phyloP scores from a whole-genome alignment of 768 basidiomycete genomes.

The Hygrocybe punicea region DNA sequence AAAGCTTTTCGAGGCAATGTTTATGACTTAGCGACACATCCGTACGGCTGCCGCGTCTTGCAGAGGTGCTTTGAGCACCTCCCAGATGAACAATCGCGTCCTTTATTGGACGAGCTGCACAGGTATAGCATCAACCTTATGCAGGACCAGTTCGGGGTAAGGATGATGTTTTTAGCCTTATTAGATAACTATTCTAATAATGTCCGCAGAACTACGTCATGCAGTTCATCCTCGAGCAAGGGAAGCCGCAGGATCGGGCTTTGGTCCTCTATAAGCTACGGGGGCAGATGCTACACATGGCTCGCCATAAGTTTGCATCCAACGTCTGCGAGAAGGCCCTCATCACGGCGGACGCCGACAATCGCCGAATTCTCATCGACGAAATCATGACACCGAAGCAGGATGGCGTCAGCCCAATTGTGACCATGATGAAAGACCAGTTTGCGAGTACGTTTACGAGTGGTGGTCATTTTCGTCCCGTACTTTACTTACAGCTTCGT shows the following conservation, averaged over 20 bases:
- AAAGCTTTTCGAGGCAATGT: conserved; percentile 74
- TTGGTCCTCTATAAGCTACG: conserved; percentile 65
- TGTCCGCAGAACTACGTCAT: conserved; percentile 81
- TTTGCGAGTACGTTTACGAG: conserved; percentile 66
- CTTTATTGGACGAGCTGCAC: conserved; percentile 81
- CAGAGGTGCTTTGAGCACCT: conserved; percentile 90
- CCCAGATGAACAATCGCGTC: conserved; percentile 60
- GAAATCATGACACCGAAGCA: conserved; percentile 69
- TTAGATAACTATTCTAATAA: conserved; percentile 2
- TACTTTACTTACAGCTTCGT: conserved; percentile 7
- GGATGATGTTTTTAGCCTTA: conserved; percentile 23
- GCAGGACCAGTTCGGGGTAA: conserved; percentile 87
- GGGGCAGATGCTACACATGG: conserved; percentile 75
- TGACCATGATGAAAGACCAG: conserved; percentile 81
- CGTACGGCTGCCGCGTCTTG: conserved; percentile 92
- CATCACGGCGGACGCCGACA: conserved; percentile 57
- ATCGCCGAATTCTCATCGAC: conserved; percentile 67
- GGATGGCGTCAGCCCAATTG: conserved; percentile 67
- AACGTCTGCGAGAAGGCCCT: conserved; percentile 95
- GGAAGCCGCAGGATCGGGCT: conserved; percentile 63
- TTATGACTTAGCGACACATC: conserved; percentile 77
- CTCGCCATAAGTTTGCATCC: conserved; percentile 89
- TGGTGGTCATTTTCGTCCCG: background rate
- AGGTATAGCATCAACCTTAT: conserved; percentile 67
- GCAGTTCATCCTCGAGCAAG: conserved; percentile 87